Evolutionary conservation across 306 rosid species (phyloP).

Genomic region (Ziziphus jujuba): DNA sequence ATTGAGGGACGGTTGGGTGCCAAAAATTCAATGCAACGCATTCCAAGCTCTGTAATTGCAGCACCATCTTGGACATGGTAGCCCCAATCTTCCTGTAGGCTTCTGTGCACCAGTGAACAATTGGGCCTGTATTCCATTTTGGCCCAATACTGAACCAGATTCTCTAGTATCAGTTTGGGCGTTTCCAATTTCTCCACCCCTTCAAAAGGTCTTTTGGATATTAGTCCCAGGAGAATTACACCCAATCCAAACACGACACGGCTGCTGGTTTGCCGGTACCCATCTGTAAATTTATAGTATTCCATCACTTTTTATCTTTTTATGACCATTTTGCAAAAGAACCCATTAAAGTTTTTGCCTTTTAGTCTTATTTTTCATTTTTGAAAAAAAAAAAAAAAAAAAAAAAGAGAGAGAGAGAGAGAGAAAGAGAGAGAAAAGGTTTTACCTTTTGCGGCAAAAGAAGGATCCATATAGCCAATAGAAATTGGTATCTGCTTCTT

Average conservation of each 20-base stretch:
- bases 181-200: slow-evolving; percentile 19
- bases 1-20: slow-evolving; percentile 36
- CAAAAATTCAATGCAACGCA: slow-evolving; percentile 42
- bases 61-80: slow-evolving; percentile 47
- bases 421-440: background rate
- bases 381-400: too few relatives aligned
- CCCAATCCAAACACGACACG: slow-evolving; percentile 57
- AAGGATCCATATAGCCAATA: slow-evolving; percentile 42
- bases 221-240: slow-evolving; percentile 48
- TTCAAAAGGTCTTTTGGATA: slow-evolving; percentile 39
- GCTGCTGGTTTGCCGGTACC: slow-evolving; percentile 37
- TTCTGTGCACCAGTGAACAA: slow-evolving; percentile 47
- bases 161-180: slow-evolving; percentile 15
- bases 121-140: slow-evolving; percentile 56
- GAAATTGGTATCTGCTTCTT: slow-evolving; percentile 35
- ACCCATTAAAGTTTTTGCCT: too few relatives aligned
- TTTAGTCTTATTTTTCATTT: too few relatives aligned
- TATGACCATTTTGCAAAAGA: too few relatives aligned
- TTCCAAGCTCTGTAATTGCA: slow-evolving; percentile 46
- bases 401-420: too few relatives aligned
- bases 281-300: background rate
- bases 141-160: slow-evolving; percentile 56
- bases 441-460: slow-evolving; percentile 42
- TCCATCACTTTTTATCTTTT: too few relatives aligned
- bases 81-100: slow-evolving; percentile 54